Evolutionary conservation across 2,329 filamentous ascomycete genomes (phyloP), one percentile per base, ranked within the genome.

Genomic region (Cercospora sp.): DNA sequence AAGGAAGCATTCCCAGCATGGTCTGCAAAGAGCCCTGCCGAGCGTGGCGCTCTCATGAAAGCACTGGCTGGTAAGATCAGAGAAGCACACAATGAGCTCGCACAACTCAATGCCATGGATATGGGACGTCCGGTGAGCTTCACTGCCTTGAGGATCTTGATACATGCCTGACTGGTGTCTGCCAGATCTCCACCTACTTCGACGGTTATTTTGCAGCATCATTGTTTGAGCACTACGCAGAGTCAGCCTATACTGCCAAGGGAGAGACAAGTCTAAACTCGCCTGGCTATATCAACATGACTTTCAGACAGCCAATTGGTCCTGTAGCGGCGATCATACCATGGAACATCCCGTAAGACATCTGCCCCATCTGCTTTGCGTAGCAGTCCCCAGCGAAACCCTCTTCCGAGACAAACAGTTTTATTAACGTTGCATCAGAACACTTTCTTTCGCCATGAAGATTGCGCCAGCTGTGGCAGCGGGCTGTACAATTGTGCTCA

Each of bases 361-460:
- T 28, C 3, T 1, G 16, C 5, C 30, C 48, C 16, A 3, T 23
- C 23, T 23, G 23, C 23, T 23, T 23, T 23, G 23, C 23, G 23
- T 23, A 23, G 23, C 23, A 23, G 23, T 2, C 23, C 23, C 23
- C 23, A 23, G 23, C 23, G 23, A 23, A 3, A 23, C 23, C 23
- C 23, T 23, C 23, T 23, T 23, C 23, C 23, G 23, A 23, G 23
- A 23, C 23, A 3, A 23, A 23, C 23, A 23, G 23, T 23, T 23
- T 23, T 23, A 23, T 23, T 23, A 23, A 23, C 23, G 3, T 23
- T 23, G 23, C 23, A 23, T 23, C 23, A 23, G 23, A 3, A 83
- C 93, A 1, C 82, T 85, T n/a, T 92, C 92, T 87, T 89, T 89
- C 13, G 87, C 87, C 3, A 90, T 90, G 89, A 93, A 93, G 75